These are phyloP conservation scores for Septoria petroselini DNA, from an alignment of 2,329 filamentous ascomycete genomes.

Conservation along the genomic window DNA sequence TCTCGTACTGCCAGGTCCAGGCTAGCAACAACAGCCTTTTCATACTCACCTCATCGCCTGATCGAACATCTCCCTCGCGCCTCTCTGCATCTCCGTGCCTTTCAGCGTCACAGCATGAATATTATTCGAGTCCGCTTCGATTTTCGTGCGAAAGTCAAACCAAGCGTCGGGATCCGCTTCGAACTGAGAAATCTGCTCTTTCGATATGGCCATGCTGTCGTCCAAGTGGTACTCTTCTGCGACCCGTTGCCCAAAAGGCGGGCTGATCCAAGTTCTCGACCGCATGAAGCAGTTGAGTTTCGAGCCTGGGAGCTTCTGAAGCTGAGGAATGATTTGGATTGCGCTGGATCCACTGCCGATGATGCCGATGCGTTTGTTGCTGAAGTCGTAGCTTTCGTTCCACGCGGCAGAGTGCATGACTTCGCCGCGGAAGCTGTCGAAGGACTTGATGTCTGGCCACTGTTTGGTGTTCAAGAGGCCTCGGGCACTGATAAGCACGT, in stretches of 20 bases:
- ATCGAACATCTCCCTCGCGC: constrained; percentile 40
- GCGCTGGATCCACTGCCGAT: constrained; percentile 44
- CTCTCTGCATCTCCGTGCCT: constrained; percentile 40
- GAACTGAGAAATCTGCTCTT: constrained; percentile 57
- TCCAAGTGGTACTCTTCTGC: constrained; percentile 39
- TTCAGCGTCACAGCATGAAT: constrained; percentile 43
- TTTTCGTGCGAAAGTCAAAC: constrained; percentile 44
- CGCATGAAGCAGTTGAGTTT: constrained; percentile 62
- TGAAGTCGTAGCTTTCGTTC: constrained; percentile 35
- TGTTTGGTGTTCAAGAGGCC: constrained; percentile 24
- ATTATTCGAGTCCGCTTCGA: constrained; percentile 56
- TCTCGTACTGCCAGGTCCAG: too few relatives aligned
- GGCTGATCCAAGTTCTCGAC: constrained; percentile 64
- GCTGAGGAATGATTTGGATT: constrained; percentile 43
- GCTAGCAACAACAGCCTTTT: background rate
- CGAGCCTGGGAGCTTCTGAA: constrained; percentile 36
- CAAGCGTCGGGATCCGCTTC: constrained; percentile 58
- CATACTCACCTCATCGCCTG: constrained; percentile 40
- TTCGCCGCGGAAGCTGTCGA: constrained; percentile 39
- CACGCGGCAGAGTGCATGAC: constrained; percentile 42
- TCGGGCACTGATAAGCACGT: constrained; percentile 24
- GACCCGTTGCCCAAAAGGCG: constrained; percentile 45
- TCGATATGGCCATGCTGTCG: constrained; percentile 53
- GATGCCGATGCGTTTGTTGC: constrained; percentile 39
- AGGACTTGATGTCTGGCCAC: constrained; percentile 36